These are phyloP conservation scores for Collybia nuda DNA, from an alignment of 768 basidiomycete genomes.

Conservation along the genomic window DNA sequence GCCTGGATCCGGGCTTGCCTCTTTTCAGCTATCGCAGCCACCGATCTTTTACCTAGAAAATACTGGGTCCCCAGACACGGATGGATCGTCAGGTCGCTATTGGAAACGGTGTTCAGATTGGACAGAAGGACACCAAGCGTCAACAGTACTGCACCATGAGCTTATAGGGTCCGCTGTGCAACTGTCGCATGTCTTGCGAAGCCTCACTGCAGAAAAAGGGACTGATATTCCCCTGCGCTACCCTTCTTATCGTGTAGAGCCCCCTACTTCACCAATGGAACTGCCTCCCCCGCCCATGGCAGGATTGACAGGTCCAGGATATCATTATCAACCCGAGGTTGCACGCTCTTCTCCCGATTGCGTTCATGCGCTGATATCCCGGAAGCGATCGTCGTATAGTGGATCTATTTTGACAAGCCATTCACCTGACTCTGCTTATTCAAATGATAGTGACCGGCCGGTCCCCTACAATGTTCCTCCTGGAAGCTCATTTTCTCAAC, in stretches of 20 bases:
- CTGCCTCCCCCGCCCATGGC: slow-evolving; percentile 39
- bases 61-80: slow-evolving; percentile 25
- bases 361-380: slow-evolving; percentile 13
- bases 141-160: slow-evolving; percentile 60
- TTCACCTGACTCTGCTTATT: slow-evolving; percentile 10
- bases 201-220: slow-evolving; percentile 33
- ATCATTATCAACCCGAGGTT: slow-evolving; percentile 25
- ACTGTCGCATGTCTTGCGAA: slow-evolving; percentile 54
- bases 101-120: slow-evolving; percentile 76
- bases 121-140: slow-evolving; percentile 75
- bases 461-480: slow-evolving; percentile 22
- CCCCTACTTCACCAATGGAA: slow-evolving; percentile 31
- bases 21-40: slow-evolving; percentile 63
- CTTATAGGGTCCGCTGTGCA: slow-evolving; percentile 65
- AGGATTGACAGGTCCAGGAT: slow-evolving; percentile 22
- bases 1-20: slow-evolving; percentile 57
- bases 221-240: slow-evolving; percentile 35
- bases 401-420: slow-evolving; percentile 7
- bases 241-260: slow-evolving; percentile 32
- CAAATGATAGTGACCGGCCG: slow-evolving; percentile 13
- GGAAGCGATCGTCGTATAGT: slow-evolving; percentile 23
- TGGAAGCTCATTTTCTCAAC: slow-evolving; percentile 11
- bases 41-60: slow-evolving; percentile 71
- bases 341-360: slow-evolving; percentile 10
- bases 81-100: slow-evolving; percentile 31